These are phyloP conservation scores for Erythrophleum ivorense DNA, from an alignment of 331 rosid species.

Conservation along the genomic window DNA sequence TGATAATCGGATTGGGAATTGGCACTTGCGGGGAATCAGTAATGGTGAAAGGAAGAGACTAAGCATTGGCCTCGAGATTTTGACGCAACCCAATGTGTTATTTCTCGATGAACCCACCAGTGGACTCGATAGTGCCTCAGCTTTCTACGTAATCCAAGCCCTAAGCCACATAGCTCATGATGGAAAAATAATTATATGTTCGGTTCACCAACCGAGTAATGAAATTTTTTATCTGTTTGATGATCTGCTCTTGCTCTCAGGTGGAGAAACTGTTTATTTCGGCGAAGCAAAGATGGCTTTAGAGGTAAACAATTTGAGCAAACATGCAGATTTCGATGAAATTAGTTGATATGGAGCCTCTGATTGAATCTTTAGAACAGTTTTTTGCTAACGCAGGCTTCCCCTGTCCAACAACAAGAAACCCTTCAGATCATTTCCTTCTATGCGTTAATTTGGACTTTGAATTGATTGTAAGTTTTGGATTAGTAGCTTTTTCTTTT, in stretches of 20 bases:
- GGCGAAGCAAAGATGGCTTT: slow-evolving; percentile 41
- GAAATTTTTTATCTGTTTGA: slow-evolving; percentile 48
- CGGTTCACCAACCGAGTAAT: slow-evolving; percentile 48
- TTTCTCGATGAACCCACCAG: slow-evolving; percentile 65
- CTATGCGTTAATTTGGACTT: slow-evolving; percentile 25
- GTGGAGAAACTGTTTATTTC: slow-evolving; percentile 51
- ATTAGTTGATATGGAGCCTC: neutral
- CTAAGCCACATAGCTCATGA: slow-evolving; percentile 9
- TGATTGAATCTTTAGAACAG: neutral
- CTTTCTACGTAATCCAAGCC: slow-evolving; percentile 45
- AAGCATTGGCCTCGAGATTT: slow-evolving; percentile 55
- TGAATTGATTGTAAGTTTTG: slow-evolving; percentile 5
- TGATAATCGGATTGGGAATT: slow-evolving; percentile 52
- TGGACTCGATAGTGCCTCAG: slow-evolving; percentile 60
- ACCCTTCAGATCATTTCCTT: slow-evolving; percentile 22
- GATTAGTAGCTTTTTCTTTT: neutral
- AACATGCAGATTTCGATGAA: neutral
- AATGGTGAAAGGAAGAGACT: slow-evolving; percentile 57
- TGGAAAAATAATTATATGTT: slow-evolving; percentile 34
- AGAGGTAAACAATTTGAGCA: neutral
- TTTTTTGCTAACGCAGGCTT: slow-evolving; percentile 27
- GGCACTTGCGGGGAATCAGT: slow-evolving; percentile 48
- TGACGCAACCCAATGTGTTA: slow-evolving; percentile 51
- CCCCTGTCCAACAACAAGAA: slow-evolving; percentile 19
- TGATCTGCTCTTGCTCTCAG: slow-evolving; percentile 51